phyloP scores from a whole-genome alignment of 208 protist species.

The Sergeia podlipaevii region DNA sequence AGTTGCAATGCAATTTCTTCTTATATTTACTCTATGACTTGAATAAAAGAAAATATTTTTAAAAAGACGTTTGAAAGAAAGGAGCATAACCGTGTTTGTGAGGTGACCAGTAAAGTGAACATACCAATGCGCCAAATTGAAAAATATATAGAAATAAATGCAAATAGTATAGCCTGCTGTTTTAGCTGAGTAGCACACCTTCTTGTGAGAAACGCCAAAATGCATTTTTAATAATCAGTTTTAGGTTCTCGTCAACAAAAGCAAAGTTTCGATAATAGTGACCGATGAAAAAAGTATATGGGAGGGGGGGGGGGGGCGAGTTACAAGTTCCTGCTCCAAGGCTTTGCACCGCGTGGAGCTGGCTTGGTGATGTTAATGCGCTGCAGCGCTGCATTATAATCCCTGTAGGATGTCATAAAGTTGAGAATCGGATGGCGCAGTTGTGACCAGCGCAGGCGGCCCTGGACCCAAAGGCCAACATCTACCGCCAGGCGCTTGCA shows the following conservation, averaged over 20 bases:
- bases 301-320: background rate
- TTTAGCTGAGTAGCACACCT: too few species aligned
- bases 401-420: slow-evolving; percentile 85
- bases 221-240: too few species aligned
- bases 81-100: too few species aligned
- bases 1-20: too few species aligned
- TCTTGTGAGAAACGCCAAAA: too few species aligned
- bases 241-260: background rate
- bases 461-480: slow-evolving; percentile 52
- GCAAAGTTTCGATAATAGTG: background rate
- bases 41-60: too few species aligned
- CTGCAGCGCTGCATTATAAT: slow-evolving; percentile 73
- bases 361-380: slow-evolving; percentile 83
- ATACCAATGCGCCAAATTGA: too few species aligned
- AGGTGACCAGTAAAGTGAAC: too few species aligned
- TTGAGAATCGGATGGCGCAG: slow-evolving; percentile 80
- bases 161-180: too few species aligned
- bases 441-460: slow-evolving; percentile 68
- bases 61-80: too few species aligned
- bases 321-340: slow-evolving; percentile 80
- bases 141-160: too few species aligned
- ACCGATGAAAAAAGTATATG: background rate
- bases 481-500: slow-evolving; percentile 68
- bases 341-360: slow-evolving; percentile 53
- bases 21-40: too few species aligned